A percentile compares a stretch with the other conserved stretches of the same genome.
phyloP scores from a whole-genome alignment of 768 basidiomycete genomes.

The Boletellus emodensis region DNA sequence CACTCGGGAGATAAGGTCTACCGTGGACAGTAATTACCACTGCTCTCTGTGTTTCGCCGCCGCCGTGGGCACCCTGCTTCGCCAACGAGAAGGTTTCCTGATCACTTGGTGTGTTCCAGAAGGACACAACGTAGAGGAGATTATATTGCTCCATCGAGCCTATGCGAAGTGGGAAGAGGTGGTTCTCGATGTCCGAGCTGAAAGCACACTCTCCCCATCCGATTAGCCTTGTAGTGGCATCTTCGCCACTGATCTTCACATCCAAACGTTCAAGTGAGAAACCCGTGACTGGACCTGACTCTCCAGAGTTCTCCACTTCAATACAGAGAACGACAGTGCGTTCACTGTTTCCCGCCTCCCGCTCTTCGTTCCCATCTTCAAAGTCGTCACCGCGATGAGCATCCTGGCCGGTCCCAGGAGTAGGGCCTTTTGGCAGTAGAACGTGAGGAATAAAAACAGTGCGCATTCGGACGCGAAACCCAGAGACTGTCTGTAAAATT shows the following conservation, averaged over 20 bases:
- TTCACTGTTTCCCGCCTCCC: slow-evolving; percentile 72
- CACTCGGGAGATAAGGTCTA: slow-evolving; percentile 50
- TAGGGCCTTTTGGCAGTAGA: slow-evolving; percentile 47
- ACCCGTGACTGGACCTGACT: slow-evolving; percentile 52
- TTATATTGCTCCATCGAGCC: slow-evolving; percentile 79
- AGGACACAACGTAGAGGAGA: slow-evolving; percentile 84
- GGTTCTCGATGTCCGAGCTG: slow-evolving; percentile 33
- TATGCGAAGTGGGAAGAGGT: slow-evolving; percentile 70
- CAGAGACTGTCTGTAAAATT: slow-evolving; percentile 72
- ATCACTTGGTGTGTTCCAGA: slow-evolving; percentile 63
- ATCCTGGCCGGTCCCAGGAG: slow-evolving; percentile 30
- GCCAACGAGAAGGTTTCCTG: slow-evolving; percentile 36
- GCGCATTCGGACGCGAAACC: slow-evolving; percentile 90
- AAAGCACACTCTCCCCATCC: slow-evolving; percentile 43
- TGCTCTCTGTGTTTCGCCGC: slow-evolving; percentile 59
- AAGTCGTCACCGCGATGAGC: slow-evolving; percentile 29
- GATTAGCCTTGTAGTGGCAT: slow-evolving; percentile 47
- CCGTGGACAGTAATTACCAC: slow-evolving; percentile 80
- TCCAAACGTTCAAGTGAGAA: slow-evolving; percentile 76
- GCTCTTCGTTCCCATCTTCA: slow-evolving; percentile 46
- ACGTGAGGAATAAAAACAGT: slow-evolving; percentile 89
- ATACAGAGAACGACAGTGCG: slow-evolving; percentile 86
- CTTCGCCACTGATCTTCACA: slow-evolving; percentile 70
- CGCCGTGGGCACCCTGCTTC: slow-evolving; percentile 29
- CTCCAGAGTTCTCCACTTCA: slow-evolving; percentile 82